Evolutionary conservation across 768 basidiomycete species (phyloP), one percentile per base, ranked within the genome.

Genomic region (Cytidiella melzeri): DNA sequence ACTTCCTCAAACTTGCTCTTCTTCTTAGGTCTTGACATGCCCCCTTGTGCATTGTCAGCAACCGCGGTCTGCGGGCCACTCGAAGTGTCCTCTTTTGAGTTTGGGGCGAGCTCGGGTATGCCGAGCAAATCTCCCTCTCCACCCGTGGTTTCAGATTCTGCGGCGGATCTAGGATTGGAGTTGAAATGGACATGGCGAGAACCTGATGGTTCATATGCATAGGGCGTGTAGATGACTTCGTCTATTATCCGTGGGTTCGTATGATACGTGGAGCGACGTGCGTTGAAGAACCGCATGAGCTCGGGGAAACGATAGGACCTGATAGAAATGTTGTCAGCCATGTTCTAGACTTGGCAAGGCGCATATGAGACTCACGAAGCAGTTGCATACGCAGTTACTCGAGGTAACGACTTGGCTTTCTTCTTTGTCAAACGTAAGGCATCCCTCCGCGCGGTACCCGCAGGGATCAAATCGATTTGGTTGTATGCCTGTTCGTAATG

Each of bases 321-420:
- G 58, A 25, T 45, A n/a, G n/a, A 21, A 23, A n/a, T 34, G 34
- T 19, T 43, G 53, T 19, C 41, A 52, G 39, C 5, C 41, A 40
- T 18, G 24, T 45, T 23, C 30, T 46, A 43, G 38, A 27, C 40
- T 5, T 10, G n/a, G 43, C 43, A 18, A 28, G 36, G 19, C 28
- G 38, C 38, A 21, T 23, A 45, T 34, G 19, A 26, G 20, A 69
- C 73, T 57, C 66, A 93, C 93, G 78, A 84, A 26, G 93, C 90
- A 13, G 92, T 96, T 39, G 93, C 92, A 67, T 95, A 96, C 4
- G 93, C 94, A 2, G 94, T 96, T n/a, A 94, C 94, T 58, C 94
- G 72, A 26, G 93, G 93, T 11, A 96, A 65, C 11, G 81, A 83
- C 63, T 93, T 94, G 2, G 92, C 92, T 64, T 94, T 95, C 71